Base-by-base conservation (phyloP, 495 filamentous ascomycete species). In the Neurospora sp. region DNA sequence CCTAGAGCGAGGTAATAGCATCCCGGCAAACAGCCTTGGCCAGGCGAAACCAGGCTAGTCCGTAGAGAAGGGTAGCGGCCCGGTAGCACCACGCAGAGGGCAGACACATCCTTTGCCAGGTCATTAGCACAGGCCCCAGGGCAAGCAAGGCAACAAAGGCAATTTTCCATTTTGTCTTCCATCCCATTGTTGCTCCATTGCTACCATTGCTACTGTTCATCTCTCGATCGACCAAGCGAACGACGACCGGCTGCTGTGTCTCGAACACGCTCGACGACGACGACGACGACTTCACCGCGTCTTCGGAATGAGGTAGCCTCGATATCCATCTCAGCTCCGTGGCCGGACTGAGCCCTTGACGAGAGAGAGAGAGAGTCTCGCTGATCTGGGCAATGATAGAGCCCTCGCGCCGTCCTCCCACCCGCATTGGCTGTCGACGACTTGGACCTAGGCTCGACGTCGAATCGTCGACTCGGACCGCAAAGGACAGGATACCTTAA, bases 271-370 rank as follows among this genome's bases (percentile, higher is more conserved):
- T 73, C 74, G 75, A 76, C 48, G 16, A 16, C 42, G 75, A 27
- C 27, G 27, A 76, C 48, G 20, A 37, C 62, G 39, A 31, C 71
- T 71, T 31, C 74, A 69, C 69, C 78, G 76, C 74, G 66, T 76
- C 71, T 59, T 59, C 83, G 85, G 83, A 85, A 87, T 87, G 85
- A 81, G 84, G 85, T 87, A 87, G 82, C 81, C 80, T 76, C 74
- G 74, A 81, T 79, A 80, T 77, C 81, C 80, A 75, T 79, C 84
- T 87, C 85, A 86, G 85, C 81, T 85, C 85, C 85, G 79, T 85
- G 77, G 81, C 83, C 79, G 85, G 85, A 86, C 85, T 86, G 85
- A 84, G 85, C 78, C 74, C 20, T 74, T 71, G 66, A 54, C 54
- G 48, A 27, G 11, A 54, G n/a, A 31, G n/a, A 59, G 48, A 59